Percentiles rank a stretch among this genome's conserved stretches.
Conservation (phyloP, 2,329 filamentous ascomycete genomes). For the Fusarium sp. region DNA sequence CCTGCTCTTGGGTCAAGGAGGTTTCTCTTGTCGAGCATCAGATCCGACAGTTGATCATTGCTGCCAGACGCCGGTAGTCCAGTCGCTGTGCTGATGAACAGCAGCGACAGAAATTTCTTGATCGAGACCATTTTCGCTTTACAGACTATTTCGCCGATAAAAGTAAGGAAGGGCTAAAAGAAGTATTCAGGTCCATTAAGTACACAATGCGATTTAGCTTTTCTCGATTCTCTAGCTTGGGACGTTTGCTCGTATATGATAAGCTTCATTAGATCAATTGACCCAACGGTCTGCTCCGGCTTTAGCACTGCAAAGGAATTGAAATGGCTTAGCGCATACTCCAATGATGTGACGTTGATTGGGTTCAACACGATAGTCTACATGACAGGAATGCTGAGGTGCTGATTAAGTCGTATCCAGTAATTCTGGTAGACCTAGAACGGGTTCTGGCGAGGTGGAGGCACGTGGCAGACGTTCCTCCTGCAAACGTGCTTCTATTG, state of each 20-base stretch:
- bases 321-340: rapidly evolving
- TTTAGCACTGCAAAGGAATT: neutral
- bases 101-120: neutral
- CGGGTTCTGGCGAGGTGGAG: neutral
- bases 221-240: neutral
- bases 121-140: neutral
- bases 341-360: neutral
- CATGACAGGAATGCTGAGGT: neutral
- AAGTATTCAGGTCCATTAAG: neutral
- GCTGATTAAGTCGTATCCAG: neutral
- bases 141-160: neutral
- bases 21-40: too few species aligned
- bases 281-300: neutral
- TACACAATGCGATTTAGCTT: neutral
- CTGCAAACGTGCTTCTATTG: neutral
- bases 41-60: neutral
- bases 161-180: rapidly evolving
- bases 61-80: neutral
- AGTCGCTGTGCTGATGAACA: neutral
- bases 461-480: neutral
- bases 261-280: neutral
- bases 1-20: neutral
- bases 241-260: neutral
- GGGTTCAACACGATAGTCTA: neutral
- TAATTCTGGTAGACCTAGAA: neutral